Base-by-base conservation (phyloP, 2,329 filamentous ascomycete genomes). In the Teratosphaeria viscida region DNA sequence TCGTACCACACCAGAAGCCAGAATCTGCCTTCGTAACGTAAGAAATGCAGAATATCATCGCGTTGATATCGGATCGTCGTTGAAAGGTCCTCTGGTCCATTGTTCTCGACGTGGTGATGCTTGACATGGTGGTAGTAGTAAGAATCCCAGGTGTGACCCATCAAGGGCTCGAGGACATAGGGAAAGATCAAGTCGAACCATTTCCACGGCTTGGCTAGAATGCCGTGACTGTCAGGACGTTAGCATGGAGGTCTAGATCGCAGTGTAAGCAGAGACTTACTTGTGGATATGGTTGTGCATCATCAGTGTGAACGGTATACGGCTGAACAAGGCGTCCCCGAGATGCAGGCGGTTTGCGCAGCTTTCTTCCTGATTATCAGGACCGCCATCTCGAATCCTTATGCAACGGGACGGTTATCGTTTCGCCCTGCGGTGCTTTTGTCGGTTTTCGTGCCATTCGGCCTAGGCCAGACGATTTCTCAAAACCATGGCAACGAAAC, bases 71-170 rank as follows among this genome's bases (percentile, higher is more conserved):
- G 81, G 47, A 92, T 81, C 0, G 89, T 92, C 0, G 87, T 87
- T 1, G 85, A 89, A 0, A 91, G 78, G 68, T 92, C 89, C 54
- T 86, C 81, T 0, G 88, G 87, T 0, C 89, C 61, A 67, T 92
- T 92, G 63, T 84, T 86, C 74, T 92, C 89, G 59, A 92, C 85
- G 65, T 92, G 89, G 69, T 92, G 89, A 69, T 90, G 88, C 76
- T 92, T 92, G 69, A 92, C 87, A 67, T 92, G 89, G 69, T 92
- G 89, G 69, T 90, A 92, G 71, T 82, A 92, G 75, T 92, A 92
- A 1, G 85, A 86, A 74, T 92, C 90, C 87, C 88, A 91, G 0
- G 88, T 91, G 68, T 92, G 89, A 10, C 89, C 89, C 82, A 90
- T 87, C 60, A 92, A 74, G 0, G 88, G 88, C 65, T 91, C 87